phyloP scores from a whole-genome alignment of 768 basidiomycete species.

The Hygrophorus pudorinus region DNA sequence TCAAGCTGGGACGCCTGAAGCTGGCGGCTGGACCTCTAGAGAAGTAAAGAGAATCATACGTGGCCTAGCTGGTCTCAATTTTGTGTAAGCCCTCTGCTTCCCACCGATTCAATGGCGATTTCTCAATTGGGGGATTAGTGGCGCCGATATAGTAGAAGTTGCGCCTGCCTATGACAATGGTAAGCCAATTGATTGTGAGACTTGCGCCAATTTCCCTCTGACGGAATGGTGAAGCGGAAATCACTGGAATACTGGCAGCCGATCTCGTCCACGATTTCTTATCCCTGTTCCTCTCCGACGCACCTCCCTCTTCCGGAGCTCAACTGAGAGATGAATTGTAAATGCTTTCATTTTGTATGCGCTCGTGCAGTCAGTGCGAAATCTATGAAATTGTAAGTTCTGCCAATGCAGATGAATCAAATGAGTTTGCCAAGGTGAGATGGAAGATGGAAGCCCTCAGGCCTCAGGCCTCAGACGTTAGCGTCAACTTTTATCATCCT shows the following conservation, averaged over 20 bases:
- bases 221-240: slow-evolving; percentile 35
- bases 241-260: slow-evolving; percentile 60
- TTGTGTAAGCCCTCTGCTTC: slow-evolving; percentile 42
- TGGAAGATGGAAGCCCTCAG: no score
- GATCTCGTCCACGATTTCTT: slow-evolving; percentile 62
- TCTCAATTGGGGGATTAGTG: slow-evolving; percentile 26
- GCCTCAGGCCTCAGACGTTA: no score
- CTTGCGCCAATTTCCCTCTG: neutral
- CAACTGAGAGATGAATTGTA: neutral
- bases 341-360: neutral
- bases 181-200: slow-evolving; percentile 16
- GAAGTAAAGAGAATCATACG: slow-evolving; percentile 76
- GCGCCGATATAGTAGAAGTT: slow-evolving; percentile 67
- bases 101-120: neutral
- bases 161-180: slow-evolving; percentile 66
- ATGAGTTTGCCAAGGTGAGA: no score
- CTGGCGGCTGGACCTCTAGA: slow-evolving; percentile 77
- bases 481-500: no score
- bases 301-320: slow-evolving; percentile 21
- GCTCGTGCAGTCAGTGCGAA: no score
- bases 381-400: no score
- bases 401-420: no score
- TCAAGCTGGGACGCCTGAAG: slow-evolving; percentile 74
- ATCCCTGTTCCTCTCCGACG: slow-evolving; percentile 42
- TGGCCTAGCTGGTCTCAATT: slow-evolving; percentile 69